phyloP scores from a whole-genome alignment of 192 early-diverging fungal species.

The Coemansia sp. region DNA sequence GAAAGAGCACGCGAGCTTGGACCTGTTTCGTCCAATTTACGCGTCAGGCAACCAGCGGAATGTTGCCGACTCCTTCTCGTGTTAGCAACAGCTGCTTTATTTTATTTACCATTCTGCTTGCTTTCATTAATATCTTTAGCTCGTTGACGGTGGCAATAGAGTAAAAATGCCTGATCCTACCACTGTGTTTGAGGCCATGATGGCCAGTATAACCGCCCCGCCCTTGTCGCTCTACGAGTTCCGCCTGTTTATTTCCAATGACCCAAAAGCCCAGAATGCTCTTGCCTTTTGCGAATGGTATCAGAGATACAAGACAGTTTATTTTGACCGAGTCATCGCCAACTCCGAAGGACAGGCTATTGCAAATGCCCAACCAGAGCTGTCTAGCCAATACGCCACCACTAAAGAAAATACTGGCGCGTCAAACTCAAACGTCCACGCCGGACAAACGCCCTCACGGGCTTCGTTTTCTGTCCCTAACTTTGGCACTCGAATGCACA shows the following conservation, averaged over 20 bases:
- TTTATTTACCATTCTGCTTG: neutral
- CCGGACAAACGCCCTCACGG: slow-evolving; percentile 6
- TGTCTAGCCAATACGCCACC: neutral
- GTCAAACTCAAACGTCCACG: neutral
- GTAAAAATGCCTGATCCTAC: slow-evolving; percentile 14
- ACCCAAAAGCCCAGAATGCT: slow-evolving; percentile 31
- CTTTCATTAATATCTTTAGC: neutral
- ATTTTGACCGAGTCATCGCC: slow-evolving; percentile 31
- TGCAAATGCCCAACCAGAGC: slow-evolving; percentile 12
- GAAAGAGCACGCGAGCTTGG: neutral
- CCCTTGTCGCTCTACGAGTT: slow-evolving; percentile 45
- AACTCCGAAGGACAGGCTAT: slow-evolving; percentile 8
- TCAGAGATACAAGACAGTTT: slow-evolving; percentile 41
- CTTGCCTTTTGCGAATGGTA: slow-evolving; percentile 51
- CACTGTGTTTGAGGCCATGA: slow-evolving; percentile 41
- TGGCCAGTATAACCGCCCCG: slow-evolving; percentile 37
- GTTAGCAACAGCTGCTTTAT: neutral
- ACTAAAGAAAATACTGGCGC: neutral
- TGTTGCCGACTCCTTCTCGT: neutral
- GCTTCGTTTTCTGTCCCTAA: slow-evolving; percentile 27
- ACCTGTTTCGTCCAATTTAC: neutral
- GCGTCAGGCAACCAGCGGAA: neutral
- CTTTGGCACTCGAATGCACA: neutral
- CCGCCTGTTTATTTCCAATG: slow-evolving; percentile 29
- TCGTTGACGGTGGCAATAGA: neutral